Evolutionary conservation across 192 early-diverging fungal genomes (phyloP).

Genomic region (Haplosporangium gracile): DNA sequence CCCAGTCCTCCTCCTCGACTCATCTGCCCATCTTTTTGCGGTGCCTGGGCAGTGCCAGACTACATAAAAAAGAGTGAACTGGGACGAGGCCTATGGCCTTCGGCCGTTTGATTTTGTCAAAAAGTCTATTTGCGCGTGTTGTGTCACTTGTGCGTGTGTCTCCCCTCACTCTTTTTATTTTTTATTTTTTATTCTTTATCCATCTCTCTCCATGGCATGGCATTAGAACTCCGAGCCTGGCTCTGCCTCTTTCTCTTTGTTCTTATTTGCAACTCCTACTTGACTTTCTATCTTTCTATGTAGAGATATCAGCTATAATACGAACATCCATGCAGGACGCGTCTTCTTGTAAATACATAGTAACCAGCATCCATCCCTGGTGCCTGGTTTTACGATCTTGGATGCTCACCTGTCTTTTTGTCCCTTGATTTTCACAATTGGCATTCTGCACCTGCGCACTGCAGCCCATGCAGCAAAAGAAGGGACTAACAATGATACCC

Average conservation of each 20-base stretch:
- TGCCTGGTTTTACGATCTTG: not conserved
- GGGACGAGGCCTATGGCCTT: too few relatives aligned
- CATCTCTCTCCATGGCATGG: not conserved
- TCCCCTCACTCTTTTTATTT: not conserved
- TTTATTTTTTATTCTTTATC: not conserved
- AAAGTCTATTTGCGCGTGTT: too few relatives aligned
- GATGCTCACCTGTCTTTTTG: not conserved
- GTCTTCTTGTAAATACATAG: not conserved
- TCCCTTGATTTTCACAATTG: not conserved
- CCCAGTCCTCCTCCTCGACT: too few relatives aligned
- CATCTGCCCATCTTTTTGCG: too few relatives aligned
- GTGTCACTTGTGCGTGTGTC: too few relatives aligned
- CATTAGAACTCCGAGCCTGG: not conserved
- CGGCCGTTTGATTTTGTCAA: too few relatives aligned
- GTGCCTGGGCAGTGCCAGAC: too few relatives aligned
- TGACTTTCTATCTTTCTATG: not conserved
- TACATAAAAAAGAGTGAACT: too few relatives aligned
- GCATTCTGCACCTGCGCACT: not conserved
- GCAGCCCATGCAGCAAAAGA: not conserved
- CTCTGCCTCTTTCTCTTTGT: not conserved
- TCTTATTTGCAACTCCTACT: conserved; percentile 6
- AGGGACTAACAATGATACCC: not conserved
- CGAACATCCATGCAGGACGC: not conserved
- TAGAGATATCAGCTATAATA: not conserved
- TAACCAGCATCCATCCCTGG: not conserved